Evolutionary conservation across 2,329 filamentous ascomycete genomes (phyloP).

Genomic region (Tolypocladium pustulatum): DNA sequence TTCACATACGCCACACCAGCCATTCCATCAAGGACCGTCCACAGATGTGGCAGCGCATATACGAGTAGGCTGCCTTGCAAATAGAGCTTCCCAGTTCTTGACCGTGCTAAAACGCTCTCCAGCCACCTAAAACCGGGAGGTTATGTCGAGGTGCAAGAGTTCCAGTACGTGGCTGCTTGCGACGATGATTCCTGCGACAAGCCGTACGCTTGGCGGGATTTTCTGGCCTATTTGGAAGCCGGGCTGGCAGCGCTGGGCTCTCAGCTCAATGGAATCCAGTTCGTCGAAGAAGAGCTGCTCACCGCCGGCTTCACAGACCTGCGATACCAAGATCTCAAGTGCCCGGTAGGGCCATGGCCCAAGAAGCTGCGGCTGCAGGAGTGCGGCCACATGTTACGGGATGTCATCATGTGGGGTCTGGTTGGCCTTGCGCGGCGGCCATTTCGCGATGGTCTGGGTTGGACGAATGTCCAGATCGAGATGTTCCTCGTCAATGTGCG

Average conservation of each 20-base stretch:
- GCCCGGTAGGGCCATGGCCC: constrained; percentile 39
- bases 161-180: constrained; percentile 27
- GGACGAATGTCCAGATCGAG: constrained; percentile 30
- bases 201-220: constrained; percentile 37
- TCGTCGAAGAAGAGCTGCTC: constrained; percentile 22
- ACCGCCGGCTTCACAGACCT: constrained; percentile 32
- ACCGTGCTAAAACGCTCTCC: neutral
- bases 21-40: constrained; percentile 32
- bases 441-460: constrained; percentile 27
- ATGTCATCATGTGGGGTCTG: constrained; percentile 29
- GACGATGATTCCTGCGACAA: constrained; percentile 34
- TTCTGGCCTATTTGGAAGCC: constrained; percentile 26
- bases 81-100: neutral
- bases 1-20: constrained; percentile 36
- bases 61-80: constrained; percentile 20
- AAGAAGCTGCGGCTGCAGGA: constrained; percentile 28
- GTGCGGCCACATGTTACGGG: constrained; percentile 34
- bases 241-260: constrained; percentile 31
- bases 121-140: constrained; percentile 42
- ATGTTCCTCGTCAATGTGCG: constrained; percentile 32
- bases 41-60: constrained; percentile 30
- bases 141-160: constrained; percentile 39
- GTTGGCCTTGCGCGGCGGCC: constrained; percentile 26
- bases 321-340: constrained; percentile 30
- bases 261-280: constrained; percentile 28